Conservation (phyloP, 371 early-diverging fungal species). For the Mucor racemosus region DNA sequence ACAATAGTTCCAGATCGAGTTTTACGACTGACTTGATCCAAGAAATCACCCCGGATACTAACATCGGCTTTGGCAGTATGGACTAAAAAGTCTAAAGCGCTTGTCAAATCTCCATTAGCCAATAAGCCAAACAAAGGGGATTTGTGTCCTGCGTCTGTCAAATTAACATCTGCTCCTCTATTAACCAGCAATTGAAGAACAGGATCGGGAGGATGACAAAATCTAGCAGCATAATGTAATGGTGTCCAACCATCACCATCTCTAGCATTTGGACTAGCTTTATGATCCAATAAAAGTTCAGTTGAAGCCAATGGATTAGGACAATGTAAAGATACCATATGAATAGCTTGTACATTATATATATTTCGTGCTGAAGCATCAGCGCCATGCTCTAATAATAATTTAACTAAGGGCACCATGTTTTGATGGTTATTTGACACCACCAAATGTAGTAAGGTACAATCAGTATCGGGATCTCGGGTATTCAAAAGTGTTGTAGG, state of each 20-base stretch:
- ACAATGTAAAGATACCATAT: slow-evolving; percentile 42
- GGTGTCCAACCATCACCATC: slow-evolving; percentile 82
- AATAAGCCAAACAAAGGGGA: slow-evolving; percentile 43
- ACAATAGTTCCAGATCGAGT: slow-evolving; percentile 26
- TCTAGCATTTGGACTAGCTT: slow-evolving; percentile 58
- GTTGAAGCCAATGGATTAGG: slow-evolving; percentile 48
- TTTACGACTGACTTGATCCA: slow-evolving; percentile 18
- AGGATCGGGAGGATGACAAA: slow-evolving; percentile 45
- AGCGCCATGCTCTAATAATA: slow-evolving; percentile 54
- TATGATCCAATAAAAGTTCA: slow-evolving; percentile 30
- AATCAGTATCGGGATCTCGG: slow-evolving; percentile 56
- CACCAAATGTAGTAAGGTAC: slow-evolving; percentile 50
- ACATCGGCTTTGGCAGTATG: slow-evolving; percentile 24
- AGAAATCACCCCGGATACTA: slow-evolving; percentile 28
- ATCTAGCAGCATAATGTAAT: slow-evolving; percentile 70
- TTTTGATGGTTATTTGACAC: slow-evolving; percentile 47
- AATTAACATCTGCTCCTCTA: slow-evolving; percentile 58
- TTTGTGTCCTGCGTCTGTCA: slow-evolving; percentile 36
- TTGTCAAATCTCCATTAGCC: slow-evolving; percentile 35
- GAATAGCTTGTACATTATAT: slow-evolving; percentile 45
- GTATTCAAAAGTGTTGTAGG: slow-evolving; percentile 38
- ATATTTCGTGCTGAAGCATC: slow-evolving; percentile 50
- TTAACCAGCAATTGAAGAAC: slow-evolving; percentile 30
- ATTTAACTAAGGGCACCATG: slow-evolving; percentile 32
- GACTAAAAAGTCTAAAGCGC: slow-evolving; percentile 29